These are phyloP conservation scores for Elaeagnus macrophylla DNA, from an alignment of 306 rosid species.

Conservation along the genomic window DNA sequence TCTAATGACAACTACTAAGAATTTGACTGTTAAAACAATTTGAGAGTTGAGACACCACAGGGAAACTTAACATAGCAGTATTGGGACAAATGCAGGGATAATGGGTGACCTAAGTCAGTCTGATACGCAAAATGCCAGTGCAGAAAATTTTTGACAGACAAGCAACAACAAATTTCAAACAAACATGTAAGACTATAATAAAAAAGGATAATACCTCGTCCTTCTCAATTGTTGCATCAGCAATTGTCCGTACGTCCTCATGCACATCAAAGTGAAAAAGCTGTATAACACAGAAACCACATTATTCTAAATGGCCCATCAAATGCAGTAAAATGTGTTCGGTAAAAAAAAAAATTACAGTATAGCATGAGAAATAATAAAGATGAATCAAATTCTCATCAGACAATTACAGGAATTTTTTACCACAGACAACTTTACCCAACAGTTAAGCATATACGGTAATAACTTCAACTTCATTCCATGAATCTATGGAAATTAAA, in stretches of 20 bases:
- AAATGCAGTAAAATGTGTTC: conserved; percentile 2
- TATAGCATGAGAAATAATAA: not conserved
- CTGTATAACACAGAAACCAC: conserved; percentile 27
- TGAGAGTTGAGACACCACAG: not conserved
- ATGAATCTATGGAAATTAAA: too few relatives aligned
- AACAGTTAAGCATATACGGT: too few relatives aligned
- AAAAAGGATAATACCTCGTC: conserved; percentile 59
- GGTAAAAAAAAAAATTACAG: not conserved
- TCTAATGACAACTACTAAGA: not conserved
- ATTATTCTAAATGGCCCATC: conserved; percentile 4
- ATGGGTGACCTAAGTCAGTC: too few relatives aligned
- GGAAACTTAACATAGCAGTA: not conserved
- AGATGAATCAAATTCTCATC: too few relatives aligned
- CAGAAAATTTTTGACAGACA: too few relatives aligned
- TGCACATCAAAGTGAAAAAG: conserved; percentile 97
- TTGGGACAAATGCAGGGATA: not conserved
- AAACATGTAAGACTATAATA: not conserved
- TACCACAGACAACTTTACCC: too few relatives aligned
- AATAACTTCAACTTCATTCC: too few relatives aligned
- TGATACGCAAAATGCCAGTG: too few relatives aligned
- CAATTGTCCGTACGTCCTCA: conserved; percentile 88
- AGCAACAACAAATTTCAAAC: not conserved
- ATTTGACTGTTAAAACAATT: not conserved
- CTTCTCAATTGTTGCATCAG: conserved; percentile 93
- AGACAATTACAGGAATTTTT: too few relatives aligned